Evolutionary conservation across 176 grass and related monocot genomes (phyloP), one percentile per base, ranked within the genome.

Genomic region (Oryza glumipatula): DNA sequence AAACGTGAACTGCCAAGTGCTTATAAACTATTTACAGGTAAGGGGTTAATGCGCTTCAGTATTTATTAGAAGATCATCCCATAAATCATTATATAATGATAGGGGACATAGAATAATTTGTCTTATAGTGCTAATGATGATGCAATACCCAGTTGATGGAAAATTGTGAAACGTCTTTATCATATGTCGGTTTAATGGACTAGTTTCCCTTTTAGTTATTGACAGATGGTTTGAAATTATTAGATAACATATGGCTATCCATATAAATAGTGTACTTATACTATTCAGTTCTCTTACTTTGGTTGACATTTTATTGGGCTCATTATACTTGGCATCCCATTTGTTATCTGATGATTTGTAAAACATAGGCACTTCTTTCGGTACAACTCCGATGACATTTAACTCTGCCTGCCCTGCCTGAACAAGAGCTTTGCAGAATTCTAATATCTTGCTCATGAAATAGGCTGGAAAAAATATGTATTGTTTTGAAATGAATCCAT

Each of bases 11-110:
- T 95, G 23, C 96, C 96, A 79, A 91, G 74, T 89, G 86, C 91
- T 26, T 89, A 94, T 54, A 93, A 87, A 85, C 85, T 98, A 68
- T 98, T 98, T 80, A 92, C 89, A 81, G 93, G 96, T 91, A 56
- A 80, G 83, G 77, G 8, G 45, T 24, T 33, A 48, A 46, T 17
- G 2, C 8, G 10, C 35, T 82, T 45, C 15, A 43, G 66, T 58
- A 24, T 74, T 73, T 79, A 11, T 56, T 10, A 79, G 36, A n/a
- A 44, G 68, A 46, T 41, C 38, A 17, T 35, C 21, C 16, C 19
- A 39, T 73, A 19, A 70, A 13, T 61, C 17, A 4, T 72, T 41
- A 13, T 74, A 75, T 68, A 60, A 68, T 35, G 0, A 24, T 81
- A 46, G 58, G 24, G 33, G 41, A 33, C 81, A 67, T 76, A 44